phyloP scores from a whole-genome alignment of 805 yeast genomes.

The Blastobotrys robertii region DNA sequence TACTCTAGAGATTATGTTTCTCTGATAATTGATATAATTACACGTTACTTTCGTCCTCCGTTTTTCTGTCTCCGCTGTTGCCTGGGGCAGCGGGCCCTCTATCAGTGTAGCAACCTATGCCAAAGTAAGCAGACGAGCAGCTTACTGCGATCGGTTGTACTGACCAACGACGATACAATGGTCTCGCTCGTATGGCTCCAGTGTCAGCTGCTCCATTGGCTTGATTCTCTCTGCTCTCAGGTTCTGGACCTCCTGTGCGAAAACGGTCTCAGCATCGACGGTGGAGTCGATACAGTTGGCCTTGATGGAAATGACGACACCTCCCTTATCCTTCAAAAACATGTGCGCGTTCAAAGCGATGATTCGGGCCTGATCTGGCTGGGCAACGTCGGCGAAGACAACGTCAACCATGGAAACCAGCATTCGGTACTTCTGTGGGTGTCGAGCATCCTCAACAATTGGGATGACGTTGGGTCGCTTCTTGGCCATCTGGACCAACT shows the following conservation, averaged over 20 bases:
- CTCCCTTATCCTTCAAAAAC: slow-evolving; percentile 97
- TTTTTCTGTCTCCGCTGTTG: slow-evolving; percentile 3
- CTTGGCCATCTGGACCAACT: slow-evolving; percentile 98
- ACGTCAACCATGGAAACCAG: slow-evolving; percentile 97
- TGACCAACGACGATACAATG: slow-evolving; percentile 98
- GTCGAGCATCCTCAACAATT: slow-evolving; percentile 99
- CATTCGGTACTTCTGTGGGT: slow-evolving; percentile 99
- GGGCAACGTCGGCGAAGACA: slow-evolving; percentile 99
- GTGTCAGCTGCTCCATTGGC: slow-evolving; percentile 96
- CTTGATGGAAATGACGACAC: slow-evolving; percentile 96
- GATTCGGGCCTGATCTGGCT: slow-evolving; percentile 99
- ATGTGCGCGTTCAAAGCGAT: slow-evolving; percentile 96
- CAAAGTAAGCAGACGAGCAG: no score
- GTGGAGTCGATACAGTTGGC: slow-evolving; percentile 99
- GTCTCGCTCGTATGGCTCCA: slow-evolving; percentile 99
- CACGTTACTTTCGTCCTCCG: no score
- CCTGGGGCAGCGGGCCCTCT: no score
- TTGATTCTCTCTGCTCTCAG: slow-evolving; percentile 97
- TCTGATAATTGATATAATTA: no score
- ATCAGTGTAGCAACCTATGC: no score
- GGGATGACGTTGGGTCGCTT: slow-evolving; percentile 99
- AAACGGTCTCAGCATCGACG: slow-evolving; percentile 98
- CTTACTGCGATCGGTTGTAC: slow-evolving; percentile 77
- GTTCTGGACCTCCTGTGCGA: slow-evolving; percentile 98
- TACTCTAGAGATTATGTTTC: background rate